A percentile compares a stretch with the other conserved stretches of the same genome.
Evolutionary conservation across 345 rosid genomes (phyloP).

Genomic region (Brassica nigra): DNA sequence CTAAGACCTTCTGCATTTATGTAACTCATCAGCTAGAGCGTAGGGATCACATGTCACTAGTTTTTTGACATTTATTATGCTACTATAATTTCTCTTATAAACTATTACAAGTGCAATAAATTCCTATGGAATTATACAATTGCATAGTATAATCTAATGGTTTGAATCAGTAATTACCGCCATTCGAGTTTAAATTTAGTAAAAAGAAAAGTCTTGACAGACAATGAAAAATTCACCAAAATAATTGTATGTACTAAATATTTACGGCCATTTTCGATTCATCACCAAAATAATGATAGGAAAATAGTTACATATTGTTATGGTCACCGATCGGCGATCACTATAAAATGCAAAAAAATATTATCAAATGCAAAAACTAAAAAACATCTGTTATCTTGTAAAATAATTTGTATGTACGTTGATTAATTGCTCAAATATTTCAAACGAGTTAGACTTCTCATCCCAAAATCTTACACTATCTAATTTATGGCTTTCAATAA

Average conservation of each 20-base stretch:
- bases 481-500: conserved; percentile 30
- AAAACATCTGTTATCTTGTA: background rate
- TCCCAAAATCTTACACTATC: conserved; percentile 19
- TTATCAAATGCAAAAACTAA: background rate
- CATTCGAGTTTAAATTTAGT: background rate
- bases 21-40: conserved; percentile 27
- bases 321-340: background rate
- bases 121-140: background rate
- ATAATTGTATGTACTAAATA: background rate
- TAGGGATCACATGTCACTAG: conserved; percentile 38
- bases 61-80: conserved; percentile 17
- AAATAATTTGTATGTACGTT: background rate
- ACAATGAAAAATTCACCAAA: background rate
- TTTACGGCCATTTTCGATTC: background rate
- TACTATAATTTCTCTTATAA: background rate
- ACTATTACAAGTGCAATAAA: background rate
- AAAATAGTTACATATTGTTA: background rate
- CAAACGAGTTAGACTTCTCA: conserved; percentile 3
- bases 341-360: background rate
- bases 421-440: conserved; percentile 3
- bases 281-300: background rate
- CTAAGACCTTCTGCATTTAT: conserved; percentile 18
- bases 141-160: background rate
- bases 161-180: background rate
- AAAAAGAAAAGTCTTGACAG: background rate